phyloP scores from a whole-genome alignment of 2,329 filamentous ascomycete genomes.

The Diplodia corticola region DNA sequence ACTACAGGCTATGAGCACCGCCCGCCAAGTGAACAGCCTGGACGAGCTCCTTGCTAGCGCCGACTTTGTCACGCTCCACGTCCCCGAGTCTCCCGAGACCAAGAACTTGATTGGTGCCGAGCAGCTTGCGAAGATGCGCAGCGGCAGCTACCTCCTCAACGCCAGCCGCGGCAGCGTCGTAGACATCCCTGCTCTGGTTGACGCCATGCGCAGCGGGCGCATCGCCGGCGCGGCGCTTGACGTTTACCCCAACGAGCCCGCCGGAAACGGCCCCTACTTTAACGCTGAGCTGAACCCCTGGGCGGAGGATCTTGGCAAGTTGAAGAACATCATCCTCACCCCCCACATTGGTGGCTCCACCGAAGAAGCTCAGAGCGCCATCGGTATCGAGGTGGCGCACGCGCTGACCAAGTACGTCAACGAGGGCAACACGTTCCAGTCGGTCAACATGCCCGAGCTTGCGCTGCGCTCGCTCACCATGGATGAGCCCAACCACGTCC shows the following conservation, averaged over 20 bases:
- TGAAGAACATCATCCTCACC: constrained; percentile 93
- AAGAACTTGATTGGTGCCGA: constrained; percentile 82
- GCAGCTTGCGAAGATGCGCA: constrained; percentile 87
- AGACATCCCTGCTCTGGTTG: constrained; percentile 87
- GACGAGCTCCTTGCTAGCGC: constrained; percentile 73
- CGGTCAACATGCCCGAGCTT: constrained; percentile 97
- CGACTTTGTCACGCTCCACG: constrained; percentile 93
- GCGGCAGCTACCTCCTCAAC: constrained; percentile 92
- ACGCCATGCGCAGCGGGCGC: constrained; percentile 81
- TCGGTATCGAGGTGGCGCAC: constrained; percentile 88
- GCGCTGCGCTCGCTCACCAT: constrained; percentile 84
- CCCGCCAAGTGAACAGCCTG: constrained; percentile 77
- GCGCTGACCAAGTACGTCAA: constrained; percentile 94
- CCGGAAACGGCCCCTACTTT: constrained; percentile 94
- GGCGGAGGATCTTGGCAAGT: constrained; percentile 77
- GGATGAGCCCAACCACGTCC: constrained; percentile 85
- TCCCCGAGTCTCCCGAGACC: constrained; percentile 90
- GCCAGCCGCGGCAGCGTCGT: constrained; percentile 92
- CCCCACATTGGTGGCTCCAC: constrained; percentile 98
- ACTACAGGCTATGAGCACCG: constrained; percentile 70
- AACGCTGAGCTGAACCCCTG: constrained; percentile 78
- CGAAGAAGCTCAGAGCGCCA: constrained; percentile 94
- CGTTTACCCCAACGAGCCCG: constrained; percentile 92
- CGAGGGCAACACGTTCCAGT: constrained; percentile 84
- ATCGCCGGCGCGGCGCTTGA: constrained; percentile 93